phyloP scores from a whole-genome alignment of 257 asterid species.

The Henckelia pumila region DNA sequence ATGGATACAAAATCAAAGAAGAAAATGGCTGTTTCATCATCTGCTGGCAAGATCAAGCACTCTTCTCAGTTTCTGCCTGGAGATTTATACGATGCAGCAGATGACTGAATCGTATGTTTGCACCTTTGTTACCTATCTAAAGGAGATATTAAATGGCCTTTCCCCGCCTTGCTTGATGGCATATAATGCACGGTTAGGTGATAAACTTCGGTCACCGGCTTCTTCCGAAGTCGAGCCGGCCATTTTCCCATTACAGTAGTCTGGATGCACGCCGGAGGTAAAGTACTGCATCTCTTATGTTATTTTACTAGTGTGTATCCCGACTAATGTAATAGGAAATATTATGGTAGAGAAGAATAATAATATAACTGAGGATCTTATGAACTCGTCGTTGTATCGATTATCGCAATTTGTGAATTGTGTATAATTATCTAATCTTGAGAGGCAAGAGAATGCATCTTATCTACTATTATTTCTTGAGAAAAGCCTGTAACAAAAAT shows the following conservation, averaged over 20 bases:
- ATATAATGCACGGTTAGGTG: background rate
- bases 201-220: background rate
- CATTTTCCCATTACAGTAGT: background rate
- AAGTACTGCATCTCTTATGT: background rate
- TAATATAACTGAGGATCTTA: background rate
- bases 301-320: background rate
- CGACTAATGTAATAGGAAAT: background rate
- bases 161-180: background rate
- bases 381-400: background rate
- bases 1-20: slow-evolving; percentile 54
- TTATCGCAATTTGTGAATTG: background rate
- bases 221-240: background rate
- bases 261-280: background rate
- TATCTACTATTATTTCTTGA: background rate
- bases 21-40: slow-evolving; percentile 60
- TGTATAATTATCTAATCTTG: background rate
- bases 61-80: slow-evolving; percentile 72
- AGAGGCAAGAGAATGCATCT: background rate
- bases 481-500: no score
- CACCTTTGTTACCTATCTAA: background rate
- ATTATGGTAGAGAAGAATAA: background rate
- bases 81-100: slow-evolving; percentile 41
- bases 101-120: background rate
- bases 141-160: background rate
- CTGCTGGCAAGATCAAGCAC: slow-evolving; percentile 76